Percentiles rank a stretch among this genome's conserved stretches.
Evolutionary conservation across 2,329 filamentous ascomycete species (phyloP).

Genomic region (Fusarium tricinctum): DNA sequence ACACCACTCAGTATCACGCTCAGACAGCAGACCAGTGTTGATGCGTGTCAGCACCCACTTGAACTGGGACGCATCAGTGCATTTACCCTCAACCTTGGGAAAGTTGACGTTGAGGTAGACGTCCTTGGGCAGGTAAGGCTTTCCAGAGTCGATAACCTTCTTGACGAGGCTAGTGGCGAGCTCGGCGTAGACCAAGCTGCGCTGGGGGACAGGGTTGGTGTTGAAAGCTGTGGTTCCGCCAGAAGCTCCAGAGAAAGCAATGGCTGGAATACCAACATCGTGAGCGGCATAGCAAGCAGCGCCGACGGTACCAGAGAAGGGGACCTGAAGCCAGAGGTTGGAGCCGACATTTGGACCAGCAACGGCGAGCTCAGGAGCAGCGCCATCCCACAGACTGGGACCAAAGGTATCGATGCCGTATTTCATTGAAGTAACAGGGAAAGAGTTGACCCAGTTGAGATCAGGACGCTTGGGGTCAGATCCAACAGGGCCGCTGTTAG

Average conservation of each 20-base stretch:
- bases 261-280: slow-evolving; percentile 70
- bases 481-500: slow-evolving; percentile 68
- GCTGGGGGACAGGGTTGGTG: slow-evolving; percentile 63
- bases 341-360: slow-evolving; percentile 72
- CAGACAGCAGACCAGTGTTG: slow-evolving; percentile 66
- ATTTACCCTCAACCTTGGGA: slow-evolving; percentile 65
- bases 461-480: slow-evolving; percentile 62
- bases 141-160: slow-evolving; percentile 66
- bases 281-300: slow-evolving; percentile 71
- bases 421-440: slow-evolving; percentile 73
- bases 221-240: slow-evolving; percentile 68
- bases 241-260: slow-evolving; percentile 74
- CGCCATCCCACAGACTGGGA: slow-evolving; percentile 65
- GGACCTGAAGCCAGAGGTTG: slow-evolving; percentile 70
- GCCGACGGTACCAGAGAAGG: slow-evolving; percentile 77
- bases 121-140: slow-evolving; percentile 72
- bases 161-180: slow-evolving; percentile 71
- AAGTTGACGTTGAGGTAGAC: slow-evolving; percentile 80
- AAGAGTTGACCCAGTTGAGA: slow-evolving; percentile 81
- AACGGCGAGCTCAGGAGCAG: slow-evolving; percentile 72
- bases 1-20: slow-evolving; percentile 70
- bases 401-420: slow-evolving; percentile 72
- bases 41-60: slow-evolving; percentile 75
- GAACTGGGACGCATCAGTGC: slow-evolving; percentile 67
- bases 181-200: slow-evolving; percentile 73